Base-by-base conservation (phyloP, 1,139 yeast genomes). In the Sugiyamaella pinicola region DNA sequence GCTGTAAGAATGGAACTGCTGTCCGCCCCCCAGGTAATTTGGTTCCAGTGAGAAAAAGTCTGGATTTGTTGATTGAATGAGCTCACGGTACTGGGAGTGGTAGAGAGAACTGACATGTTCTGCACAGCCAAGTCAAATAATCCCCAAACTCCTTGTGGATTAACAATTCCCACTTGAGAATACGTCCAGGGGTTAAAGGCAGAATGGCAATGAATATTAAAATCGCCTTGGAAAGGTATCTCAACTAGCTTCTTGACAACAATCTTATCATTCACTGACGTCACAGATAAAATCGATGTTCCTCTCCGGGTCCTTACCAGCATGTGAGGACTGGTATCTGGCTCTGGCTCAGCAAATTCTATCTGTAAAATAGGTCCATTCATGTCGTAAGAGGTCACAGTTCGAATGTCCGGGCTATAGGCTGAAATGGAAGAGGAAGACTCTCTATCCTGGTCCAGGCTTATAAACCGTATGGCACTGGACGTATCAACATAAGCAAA, bases 111-210 rank as follows among this genome's bases (percentile, higher is more conserved):
- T 12, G 24, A 4, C 10, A 15, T 28, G 19, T 10, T 40, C 34
- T 19, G 34, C 7, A 12, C 15, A 7, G n/a, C 21, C 19, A 56
- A 17, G 24, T 53, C 52, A 47, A 58, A 57, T 4, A 61, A 44
- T 8, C 41, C 49, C 62, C 59, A 60, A 8, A 47, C 28, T 1
- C 64, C 63, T 19, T 52, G 45, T 8, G 60, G 46, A 33, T 55
- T 55, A 5, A 61, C 43, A 5, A 51, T 48, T n/a, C 55, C 61
- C 17, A 58, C 43, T 29, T 57, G 54, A 13, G 43, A 40, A 52
- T 53, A 58, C n/a, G 33, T 35, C 55, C 56, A 57, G 12, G 63
- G 63, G 50, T 51, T 58, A 50, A 60, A 54, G 2, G 51, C 35
- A 3, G 60, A 40, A 49, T 10, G 53, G 58, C 44, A 33, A 34